phyloP scores from a whole-genome alignment of 768 basidiomycete genomes.

The Trametes punicea region DNA sequence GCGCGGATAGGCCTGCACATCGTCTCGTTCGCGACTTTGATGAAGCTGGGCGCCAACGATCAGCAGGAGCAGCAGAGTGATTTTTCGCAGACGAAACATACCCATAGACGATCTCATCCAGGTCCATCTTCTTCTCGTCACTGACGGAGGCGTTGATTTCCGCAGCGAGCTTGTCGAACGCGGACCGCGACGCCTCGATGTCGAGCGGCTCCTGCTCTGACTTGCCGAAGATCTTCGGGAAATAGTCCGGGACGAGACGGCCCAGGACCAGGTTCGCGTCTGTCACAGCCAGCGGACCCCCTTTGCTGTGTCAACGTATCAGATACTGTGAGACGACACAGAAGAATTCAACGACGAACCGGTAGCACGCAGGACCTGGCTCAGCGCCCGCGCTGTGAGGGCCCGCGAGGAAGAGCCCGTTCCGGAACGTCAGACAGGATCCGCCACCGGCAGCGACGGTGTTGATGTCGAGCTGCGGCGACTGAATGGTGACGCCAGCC shows the following conservation, averaged over 20 bases:
- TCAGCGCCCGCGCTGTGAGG: constrained; percentile 93
- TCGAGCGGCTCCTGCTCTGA: constrained; percentile 85
- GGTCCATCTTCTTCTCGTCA: constrained; percentile 51
- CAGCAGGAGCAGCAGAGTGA: neutral
- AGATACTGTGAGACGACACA: neutral
- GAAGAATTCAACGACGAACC: constrained; percentile 41
- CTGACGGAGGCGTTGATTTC: constrained; percentile 60
- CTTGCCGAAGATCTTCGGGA: constrained; percentile 94
- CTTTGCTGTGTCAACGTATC: constrained; percentile 53
- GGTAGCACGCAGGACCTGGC: constrained; percentile 90
- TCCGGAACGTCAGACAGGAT: constrained; percentile 82
- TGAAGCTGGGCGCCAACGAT: constrained; percentile 53
- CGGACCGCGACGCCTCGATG: constrained; percentile 57
- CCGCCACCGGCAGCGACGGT: constrained; percentile 96
- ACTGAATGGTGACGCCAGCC: constrained; percentile 89
- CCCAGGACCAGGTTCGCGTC: constrained; percentile 92
- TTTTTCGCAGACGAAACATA: constrained; percentile 25
- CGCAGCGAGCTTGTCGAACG: constrained; percentile 65
- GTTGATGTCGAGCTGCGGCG: constrained; percentile 92
- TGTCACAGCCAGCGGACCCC: constrained; percentile 87
- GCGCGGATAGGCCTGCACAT: constrained; percentile 94
- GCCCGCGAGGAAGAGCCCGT: constrained; percentile 87
- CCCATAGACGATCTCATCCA: constrained; percentile 92
- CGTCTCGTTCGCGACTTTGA: constrained; percentile 95
- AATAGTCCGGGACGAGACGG: constrained; percentile 83